Conservation (phyloP, 768 basidiomycete species). For the Crepidotus variabilis region DNA sequence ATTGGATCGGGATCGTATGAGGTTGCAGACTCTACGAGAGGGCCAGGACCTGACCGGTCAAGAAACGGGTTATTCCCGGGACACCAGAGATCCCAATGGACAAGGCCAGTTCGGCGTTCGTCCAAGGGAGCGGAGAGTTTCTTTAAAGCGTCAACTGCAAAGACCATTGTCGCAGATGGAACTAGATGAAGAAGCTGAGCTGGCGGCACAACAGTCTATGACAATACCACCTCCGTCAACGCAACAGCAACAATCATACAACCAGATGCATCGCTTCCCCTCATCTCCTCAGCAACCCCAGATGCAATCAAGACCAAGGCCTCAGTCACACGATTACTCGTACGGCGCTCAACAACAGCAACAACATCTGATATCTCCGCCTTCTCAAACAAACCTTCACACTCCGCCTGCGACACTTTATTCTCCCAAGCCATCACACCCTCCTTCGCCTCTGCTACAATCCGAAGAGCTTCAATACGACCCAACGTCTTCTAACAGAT, state of each 20-base stretch:
- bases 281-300: background rate
- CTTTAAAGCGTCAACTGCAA: conserved; percentile 29
- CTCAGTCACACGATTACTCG: conserved; percentile 21
- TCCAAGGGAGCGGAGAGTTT: conserved; percentile 30
- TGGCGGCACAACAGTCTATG: background rate
- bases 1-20: conserved; percentile 52
- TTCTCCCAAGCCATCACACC: conserved; percentile 16
- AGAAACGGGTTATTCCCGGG: conserved; percentile 15
- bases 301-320: background rate
- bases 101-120: conserved; percentile 21
- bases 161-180: conserved; percentile 24
- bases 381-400: conserved; percentile 10
- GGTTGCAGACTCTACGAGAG: conserved; percentile 33
- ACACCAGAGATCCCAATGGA: conserved; percentile 12
- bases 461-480: conserved; percentile 18
- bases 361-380: conserved; percentile 37
- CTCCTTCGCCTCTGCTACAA: conserved; percentile 21
- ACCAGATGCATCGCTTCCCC: conserved; percentile 1
- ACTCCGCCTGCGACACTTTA: conserved; percentile 12
- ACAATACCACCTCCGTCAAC: background rate
- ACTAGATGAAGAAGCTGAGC: conserved; percentile 12
- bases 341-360: conserved; percentile 25
- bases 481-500: conserved; percentile 9
- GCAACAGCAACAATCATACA: conserved; percentile 2
- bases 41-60: conserved; percentile 13